Conservation (phyloP, 2,329 filamentous ascomycete species). For the Dichotomopilus funicola region DNA sequence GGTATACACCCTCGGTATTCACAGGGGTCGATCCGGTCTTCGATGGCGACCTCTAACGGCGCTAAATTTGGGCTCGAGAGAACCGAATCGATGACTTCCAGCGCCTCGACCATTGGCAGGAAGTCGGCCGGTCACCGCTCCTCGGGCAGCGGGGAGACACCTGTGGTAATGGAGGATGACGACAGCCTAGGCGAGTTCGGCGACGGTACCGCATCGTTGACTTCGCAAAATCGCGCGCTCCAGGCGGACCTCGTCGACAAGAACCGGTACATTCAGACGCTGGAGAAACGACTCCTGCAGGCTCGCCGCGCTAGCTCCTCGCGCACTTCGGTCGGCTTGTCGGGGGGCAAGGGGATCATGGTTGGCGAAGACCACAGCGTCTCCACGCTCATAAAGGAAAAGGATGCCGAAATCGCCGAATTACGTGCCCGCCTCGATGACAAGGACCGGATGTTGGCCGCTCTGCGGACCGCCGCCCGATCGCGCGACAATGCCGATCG, state of each 20-base stretch:
- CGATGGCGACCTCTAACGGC: slow-evolving; percentile 56
- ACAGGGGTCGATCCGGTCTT: slow-evolving; percentile 58
- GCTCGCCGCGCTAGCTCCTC: slow-evolving; percentile 86
- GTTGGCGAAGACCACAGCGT: slow-evolving; percentile 75
- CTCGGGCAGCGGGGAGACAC: slow-evolving; percentile 34
- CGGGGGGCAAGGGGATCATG: slow-evolving; percentile 54
- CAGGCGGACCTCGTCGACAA: slow-evolving; percentile 96
- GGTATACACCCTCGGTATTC: slow-evolving; percentile 59
- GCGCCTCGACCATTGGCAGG: slow-evolving; percentile 51
- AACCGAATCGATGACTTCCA: slow-evolving; percentile 61
- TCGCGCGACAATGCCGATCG: slow-evolving; percentile 74
- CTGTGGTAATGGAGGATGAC: slow-evolving; percentile 49
- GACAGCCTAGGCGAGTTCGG: slow-evolving; percentile 75
- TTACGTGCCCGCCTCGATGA: slow-evolving; percentile 85
- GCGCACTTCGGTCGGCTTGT: slow-evolving; percentile 70
- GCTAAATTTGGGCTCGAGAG: slow-evolving; percentile 52
- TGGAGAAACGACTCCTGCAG: slow-evolving; percentile 88
- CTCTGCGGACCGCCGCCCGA: slow-evolving; percentile 75
- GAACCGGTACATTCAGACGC: slow-evolving; percentile 88
- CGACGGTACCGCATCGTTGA: slow-evolving; percentile 74
- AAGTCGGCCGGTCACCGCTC: slow-evolving; percentile 42
- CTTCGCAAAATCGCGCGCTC: slow-evolving; percentile 82
- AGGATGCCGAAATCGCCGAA: slow-evolving; percentile 87
- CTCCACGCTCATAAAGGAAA: slow-evolving; percentile 69
- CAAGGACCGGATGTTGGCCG: slow-evolving; percentile 88